Conservation (phyloP, 116 monocot species). For the Cymodocea nodosa region DNA sequence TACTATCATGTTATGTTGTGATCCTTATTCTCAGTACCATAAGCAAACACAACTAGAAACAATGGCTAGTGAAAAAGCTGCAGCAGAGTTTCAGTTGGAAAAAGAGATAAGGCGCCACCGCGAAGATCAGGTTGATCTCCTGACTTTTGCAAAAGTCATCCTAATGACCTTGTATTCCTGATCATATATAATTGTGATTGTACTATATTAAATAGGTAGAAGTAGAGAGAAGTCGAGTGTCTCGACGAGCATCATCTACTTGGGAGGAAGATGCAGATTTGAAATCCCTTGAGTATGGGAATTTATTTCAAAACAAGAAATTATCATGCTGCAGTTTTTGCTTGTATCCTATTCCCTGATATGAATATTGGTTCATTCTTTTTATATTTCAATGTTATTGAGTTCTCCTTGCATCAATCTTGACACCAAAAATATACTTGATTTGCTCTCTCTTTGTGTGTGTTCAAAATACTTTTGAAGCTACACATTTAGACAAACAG, state of each 20-base stretch:
- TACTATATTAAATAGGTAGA: slow-evolving; percentile 38
- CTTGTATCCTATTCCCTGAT: neutral
- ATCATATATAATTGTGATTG: neutral
- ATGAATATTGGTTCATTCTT: neutral
- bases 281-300: slow-evolving; percentile 71
- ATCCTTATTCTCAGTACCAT: slow-evolving; percentile 52
- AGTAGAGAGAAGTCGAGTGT: slow-evolving; percentile 60
- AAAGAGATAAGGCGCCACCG: slow-evolving; percentile 66
- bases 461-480: too few species aligned
- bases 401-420: too few species aligned
- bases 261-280: slow-evolving; percentile 97
- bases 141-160: neutral
- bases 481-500: too few species aligned
- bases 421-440: too few species aligned
- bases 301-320: neutral
- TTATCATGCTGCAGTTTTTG: too few species aligned
- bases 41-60: slow-evolving; percentile 97
- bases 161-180: neutral
- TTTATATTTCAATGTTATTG: neutral
- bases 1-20: neutral
- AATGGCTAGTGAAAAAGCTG: slow-evolving; percentile 96
- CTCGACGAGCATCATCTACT: slow-evolving; percentile 46
- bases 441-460: too few species aligned
- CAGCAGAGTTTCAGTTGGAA: slow-evolving; percentile 77
- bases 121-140: slow-evolving; percentile 62